These are phyloP conservation scores for Canna indica DNA, from an alignment of 176 grass and related monocot genomes.

Conservation along the genomic window DNA sequence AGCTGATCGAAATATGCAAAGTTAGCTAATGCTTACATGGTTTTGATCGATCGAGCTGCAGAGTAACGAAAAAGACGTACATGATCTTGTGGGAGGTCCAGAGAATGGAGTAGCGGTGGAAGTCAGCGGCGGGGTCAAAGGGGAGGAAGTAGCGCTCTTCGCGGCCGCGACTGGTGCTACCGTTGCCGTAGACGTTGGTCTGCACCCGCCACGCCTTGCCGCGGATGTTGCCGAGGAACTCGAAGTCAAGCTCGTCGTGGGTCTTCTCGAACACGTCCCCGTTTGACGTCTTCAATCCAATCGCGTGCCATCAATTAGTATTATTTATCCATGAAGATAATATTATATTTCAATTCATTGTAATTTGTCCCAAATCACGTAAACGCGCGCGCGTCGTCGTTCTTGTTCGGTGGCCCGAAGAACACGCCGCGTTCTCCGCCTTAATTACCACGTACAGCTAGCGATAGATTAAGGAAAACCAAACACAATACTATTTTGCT, in stretches of 20 bases:
- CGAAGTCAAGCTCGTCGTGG: slow-evolving; percentile 87
- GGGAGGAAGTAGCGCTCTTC: slow-evolving; percentile 79
- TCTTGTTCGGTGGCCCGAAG: neutral
- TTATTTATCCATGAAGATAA: too few species aligned
- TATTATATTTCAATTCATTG: too few species aligned
- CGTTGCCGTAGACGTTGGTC: slow-evolving; percentile 90
- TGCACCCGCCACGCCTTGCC: slow-evolving; percentile 73
- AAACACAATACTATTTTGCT: too few species aligned
- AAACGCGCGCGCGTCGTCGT: neutral
- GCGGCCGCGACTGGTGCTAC: slow-evolving; percentile 52
- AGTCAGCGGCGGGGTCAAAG: slow-evolving; percentile 74
- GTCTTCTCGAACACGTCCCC: slow-evolving; percentile 69
- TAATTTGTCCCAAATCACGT: too few species aligned
- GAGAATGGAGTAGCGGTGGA: slow-evolving; percentile 93
- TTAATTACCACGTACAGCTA: neutral
- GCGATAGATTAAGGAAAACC: too few species aligned
- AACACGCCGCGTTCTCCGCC: neutral
- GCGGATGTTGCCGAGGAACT: slow-evolving; percentile 75
- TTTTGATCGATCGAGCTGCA: neutral
- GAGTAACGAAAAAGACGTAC: neutral
- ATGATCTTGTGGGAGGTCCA: slow-evolving; percentile 39
- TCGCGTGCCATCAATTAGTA: too few species aligned
- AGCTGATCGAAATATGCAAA: slow-evolving; percentile 15
- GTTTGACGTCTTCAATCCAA: slow-evolving; percentile 40
- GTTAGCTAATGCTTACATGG: too few species aligned